Evolutionary conservation across 768 basidiomycete species (phyloP), one percentile per base, ranked within the genome.

Genomic region (Trametes coccinea): DNA sequence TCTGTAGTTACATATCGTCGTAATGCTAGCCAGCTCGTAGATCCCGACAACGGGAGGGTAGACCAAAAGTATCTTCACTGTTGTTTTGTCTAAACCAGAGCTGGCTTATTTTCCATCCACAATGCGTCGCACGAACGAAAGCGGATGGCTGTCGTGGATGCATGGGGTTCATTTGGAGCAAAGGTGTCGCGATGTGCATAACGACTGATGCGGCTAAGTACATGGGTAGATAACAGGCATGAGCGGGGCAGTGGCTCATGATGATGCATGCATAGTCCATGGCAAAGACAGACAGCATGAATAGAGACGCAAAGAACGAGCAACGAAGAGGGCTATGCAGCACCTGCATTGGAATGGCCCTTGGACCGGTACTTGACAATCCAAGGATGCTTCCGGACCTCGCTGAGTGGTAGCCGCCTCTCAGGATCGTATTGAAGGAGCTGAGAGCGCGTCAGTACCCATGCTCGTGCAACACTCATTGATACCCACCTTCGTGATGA

Each of bases 331-430:
- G 11, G 31, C 41, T 46, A 56, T 27, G 60, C 50, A 17, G 53
- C 30, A 14, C 60, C 57, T 13, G 67, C 44, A n/a, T 59, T 63
- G 16, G 67, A 68, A 9, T 61, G 60, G 9, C 76, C 77, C 67
- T 84, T 86, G 5, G 84, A 80, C 37, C 87, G 78, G 64, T 89
- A 80, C 68, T 80, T 88, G 29, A 86, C 75, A 49, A 98, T 89
- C 93, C 95, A 98, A 9, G 93, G 93, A 69, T 96, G 95, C 3
- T 78, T 78, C 30, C 87, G 78, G 33, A 93, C 95, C 14, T 93
- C 87, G 0, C 76, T 72, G 29, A 97, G 80, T 0, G 93, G 78
- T 14, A 98, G 66, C 5, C 95, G 85, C 58, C 88, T 82, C 66
- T 87, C 82, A 0, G 94, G 91, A 27, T 92, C 87, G 64, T 92